A percentile compares a stretch with the other conserved stretches of the same genome.
phyloP scores from a whole-genome alignment of 768 basidiomycete genomes.

The Antrodiella citrinella region DNA sequence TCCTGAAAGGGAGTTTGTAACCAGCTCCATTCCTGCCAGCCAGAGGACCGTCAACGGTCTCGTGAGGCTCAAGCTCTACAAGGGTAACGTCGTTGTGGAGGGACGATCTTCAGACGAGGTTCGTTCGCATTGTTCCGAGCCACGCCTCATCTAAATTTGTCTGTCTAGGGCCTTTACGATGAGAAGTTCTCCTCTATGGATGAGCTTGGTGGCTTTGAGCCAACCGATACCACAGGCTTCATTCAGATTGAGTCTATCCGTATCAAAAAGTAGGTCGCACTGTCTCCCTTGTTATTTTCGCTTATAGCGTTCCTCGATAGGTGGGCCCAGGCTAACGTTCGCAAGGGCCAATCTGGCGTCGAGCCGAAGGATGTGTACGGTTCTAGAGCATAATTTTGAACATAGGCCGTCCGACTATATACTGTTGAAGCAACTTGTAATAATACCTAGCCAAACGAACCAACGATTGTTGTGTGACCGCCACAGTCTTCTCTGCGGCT shows the following conservation, averaged over 20 bases:
- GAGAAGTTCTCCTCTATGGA: conserved; percentile 97
- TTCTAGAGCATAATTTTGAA: conserved; percentile 31
- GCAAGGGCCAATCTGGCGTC: conserved; percentile 78
- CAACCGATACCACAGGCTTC: conserved; percentile 91
- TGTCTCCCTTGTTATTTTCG: conserved; percentile 7
- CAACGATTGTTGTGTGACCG: too few species aligned
- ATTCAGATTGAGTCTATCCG: conserved; percentile 97
- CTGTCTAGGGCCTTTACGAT: conserved; percentile 78
- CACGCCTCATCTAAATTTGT: not conserved
- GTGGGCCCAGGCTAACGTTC: conserved; percentile 83
- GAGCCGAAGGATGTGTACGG: conserved; percentile 75
- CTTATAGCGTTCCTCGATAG: conserved; percentile 28
- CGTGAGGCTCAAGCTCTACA: conserved; percentile 87
- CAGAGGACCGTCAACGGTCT: conserved; percentile 95
- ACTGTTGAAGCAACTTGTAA: too few species aligned
- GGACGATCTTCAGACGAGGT: conserved; percentile 87
- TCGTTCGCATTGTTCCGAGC: too few species aligned
- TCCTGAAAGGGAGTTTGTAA: conserved; percentile 96
- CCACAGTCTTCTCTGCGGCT: too few species aligned
- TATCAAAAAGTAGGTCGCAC: conserved; percentile 78
- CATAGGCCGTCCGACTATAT: not conserved
- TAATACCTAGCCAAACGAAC: too few species aligned
- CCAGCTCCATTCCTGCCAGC: conserved; percentile 82
- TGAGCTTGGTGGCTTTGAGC: conserved; percentile 96
- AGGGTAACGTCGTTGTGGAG: conserved; percentile 92